These are phyloP conservation scores for Ailanthus altissimus DNA, from an alignment of 345 rosid genomes.

Conservation along the genomic window DNA sequence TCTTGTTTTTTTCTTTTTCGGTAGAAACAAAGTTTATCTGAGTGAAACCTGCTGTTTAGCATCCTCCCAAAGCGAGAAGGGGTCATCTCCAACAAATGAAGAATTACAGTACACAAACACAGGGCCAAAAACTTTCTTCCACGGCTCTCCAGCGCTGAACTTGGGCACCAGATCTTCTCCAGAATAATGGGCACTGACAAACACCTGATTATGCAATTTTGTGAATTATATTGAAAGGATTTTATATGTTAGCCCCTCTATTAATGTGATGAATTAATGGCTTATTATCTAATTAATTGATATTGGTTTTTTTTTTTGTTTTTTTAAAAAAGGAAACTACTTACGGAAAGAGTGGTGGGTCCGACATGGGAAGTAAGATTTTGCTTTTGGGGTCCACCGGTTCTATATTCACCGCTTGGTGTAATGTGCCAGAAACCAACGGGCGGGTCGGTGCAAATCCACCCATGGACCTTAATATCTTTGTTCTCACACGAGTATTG, in stretches of 20 bases:
- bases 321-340: slow-evolving; percentile 8
- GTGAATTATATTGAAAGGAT: too few species aligned
- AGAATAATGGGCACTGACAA: slow-evolving; percentile 76
- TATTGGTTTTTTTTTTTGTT: neutral
- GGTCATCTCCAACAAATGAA: slow-evolving; percentile 19
- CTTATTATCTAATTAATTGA: too few species aligned
- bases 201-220: slow-evolving; percentile 51
- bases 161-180: slow-evolving; percentile 80
- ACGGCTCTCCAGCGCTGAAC: slow-evolving; percentile 56
- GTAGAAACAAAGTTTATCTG: too few species aligned
- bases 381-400: slow-evolving; percentile 84
- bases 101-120: slow-evolving; percentile 59
- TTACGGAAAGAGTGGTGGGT: slow-evolving; percentile 75
- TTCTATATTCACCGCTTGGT: slow-evolving; percentile 79
- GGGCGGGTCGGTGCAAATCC: slow-evolving; percentile 65
- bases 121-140: slow-evolving; percentile 91
- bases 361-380: slow-evolving; percentile 91
- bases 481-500: slow-evolving; percentile 79
- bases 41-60: slow-evolving; percentile 66
- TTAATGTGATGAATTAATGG: too few species aligned
- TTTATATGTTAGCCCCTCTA: too few species aligned
- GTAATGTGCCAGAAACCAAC: slow-evolving; percentile 94
- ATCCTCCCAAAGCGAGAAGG: slow-evolving; percentile 53
- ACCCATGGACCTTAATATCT: slow-evolving; percentile 76
- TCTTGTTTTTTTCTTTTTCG: too few species aligned